Evolutionary conservation across 768 basidiomycete genomes (phyloP).

Genomic region (Fistulinella prunicolor): DNA sequence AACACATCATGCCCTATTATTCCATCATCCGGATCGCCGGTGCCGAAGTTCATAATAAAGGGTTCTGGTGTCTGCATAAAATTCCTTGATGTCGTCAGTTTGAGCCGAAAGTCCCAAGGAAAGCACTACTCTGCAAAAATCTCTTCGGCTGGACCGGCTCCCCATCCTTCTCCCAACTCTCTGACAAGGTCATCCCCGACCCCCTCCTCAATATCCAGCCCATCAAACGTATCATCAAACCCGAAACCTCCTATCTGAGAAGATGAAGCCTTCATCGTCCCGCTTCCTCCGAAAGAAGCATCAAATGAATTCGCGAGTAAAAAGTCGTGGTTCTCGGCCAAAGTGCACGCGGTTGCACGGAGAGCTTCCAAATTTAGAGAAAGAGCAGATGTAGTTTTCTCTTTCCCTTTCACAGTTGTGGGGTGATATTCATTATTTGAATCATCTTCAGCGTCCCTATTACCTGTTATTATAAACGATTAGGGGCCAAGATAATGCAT

Average conservation of each 20-base stretch:
- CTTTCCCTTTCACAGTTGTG: constrained; percentile 23
- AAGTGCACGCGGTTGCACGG: constrained; percentile 56
- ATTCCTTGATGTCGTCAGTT: constrained; percentile 16
- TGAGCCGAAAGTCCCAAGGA: not conserved
- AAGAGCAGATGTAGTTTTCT: constrained; percentile 23
- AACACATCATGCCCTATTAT: constrained; percentile 4
- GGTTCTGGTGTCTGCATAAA: constrained; percentile 19
- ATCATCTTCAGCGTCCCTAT: constrained; percentile 27
- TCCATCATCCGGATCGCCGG: constrained; percentile 28
- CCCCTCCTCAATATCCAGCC: constrained; percentile 53
- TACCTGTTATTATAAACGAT: constrained; percentile 3
- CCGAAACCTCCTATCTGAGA: constrained; percentile 52
- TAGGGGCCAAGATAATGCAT: not conserved
- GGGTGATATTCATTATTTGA: constrained; percentile 54
- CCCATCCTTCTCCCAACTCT: constrained; percentile 76
- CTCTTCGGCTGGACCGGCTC: constrained; percentile 19
- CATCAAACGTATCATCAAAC: constrained; percentile 57
- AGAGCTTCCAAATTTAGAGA: constrained; percentile 39
- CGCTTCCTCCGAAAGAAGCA: constrained; percentile 47
- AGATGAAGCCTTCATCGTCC: constrained; percentile 42
- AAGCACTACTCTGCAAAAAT: constrained; percentile 14
- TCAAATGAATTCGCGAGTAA: constrained; percentile 67
- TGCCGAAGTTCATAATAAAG: constrained; percentile 12
- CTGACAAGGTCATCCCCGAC: constrained; percentile 72
- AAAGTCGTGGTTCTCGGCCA: constrained; percentile 70